phyloP scores from a whole-genome alignment of 164 flowering plant genomes.

The Liquidambar formosana region DNA sequence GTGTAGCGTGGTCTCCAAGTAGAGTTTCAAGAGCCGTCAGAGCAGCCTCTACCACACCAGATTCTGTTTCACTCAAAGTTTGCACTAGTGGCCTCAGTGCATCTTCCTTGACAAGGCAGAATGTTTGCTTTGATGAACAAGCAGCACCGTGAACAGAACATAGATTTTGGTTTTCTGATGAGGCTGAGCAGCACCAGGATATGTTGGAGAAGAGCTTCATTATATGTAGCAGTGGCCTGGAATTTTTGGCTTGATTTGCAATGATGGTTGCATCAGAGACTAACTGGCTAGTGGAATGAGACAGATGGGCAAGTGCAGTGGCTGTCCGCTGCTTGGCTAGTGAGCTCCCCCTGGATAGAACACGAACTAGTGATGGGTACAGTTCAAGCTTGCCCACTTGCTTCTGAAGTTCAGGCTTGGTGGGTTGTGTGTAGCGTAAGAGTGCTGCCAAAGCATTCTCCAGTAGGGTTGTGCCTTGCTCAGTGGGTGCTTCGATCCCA shows the following conservation, averaged over 20 bases:
- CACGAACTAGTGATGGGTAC: slow-evolving; percentile 23
- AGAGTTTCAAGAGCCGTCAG: slow-evolving; percentile 27
- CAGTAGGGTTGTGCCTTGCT: slow-evolving; percentile 6
- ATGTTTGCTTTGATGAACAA: slow-evolving; percentile 18
- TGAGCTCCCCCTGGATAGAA: slow-evolving; percentile 25
- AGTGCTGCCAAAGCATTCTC: slow-evolving; percentile 32
- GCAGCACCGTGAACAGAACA: slow-evolving; percentile 27
- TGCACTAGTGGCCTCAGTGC: slow-evolving; percentile 24
- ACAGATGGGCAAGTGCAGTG: slow-evolving; percentile 27
- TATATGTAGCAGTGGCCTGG: not conserved
- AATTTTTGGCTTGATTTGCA: slow-evolving; percentile 3
- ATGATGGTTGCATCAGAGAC: not conserved
- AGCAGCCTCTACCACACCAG: slow-evolving; percentile 28
- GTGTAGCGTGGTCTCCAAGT: slow-evolving; percentile 17
- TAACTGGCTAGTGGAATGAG: slow-evolving; percentile 13
- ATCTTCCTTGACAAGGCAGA: slow-evolving; percentile 30
- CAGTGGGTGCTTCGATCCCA: slow-evolving; percentile 2
- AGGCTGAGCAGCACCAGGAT: slow-evolving; percentile 14
- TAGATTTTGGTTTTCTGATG: slow-evolving; percentile 1
- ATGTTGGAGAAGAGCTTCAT: slow-evolving; percentile 9
- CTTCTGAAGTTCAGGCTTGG: slow-evolving; percentile 27
- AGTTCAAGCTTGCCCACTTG: slow-evolving; percentile 25
- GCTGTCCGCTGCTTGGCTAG: slow-evolving; percentile 28
- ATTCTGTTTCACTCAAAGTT: slow-evolving; percentile 16
- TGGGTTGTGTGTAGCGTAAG: slow-evolving; percentile 25